Conservation (phyloP, 2,329 filamentous ascomycete species). For the Aspergillus glaucus region DNA sequence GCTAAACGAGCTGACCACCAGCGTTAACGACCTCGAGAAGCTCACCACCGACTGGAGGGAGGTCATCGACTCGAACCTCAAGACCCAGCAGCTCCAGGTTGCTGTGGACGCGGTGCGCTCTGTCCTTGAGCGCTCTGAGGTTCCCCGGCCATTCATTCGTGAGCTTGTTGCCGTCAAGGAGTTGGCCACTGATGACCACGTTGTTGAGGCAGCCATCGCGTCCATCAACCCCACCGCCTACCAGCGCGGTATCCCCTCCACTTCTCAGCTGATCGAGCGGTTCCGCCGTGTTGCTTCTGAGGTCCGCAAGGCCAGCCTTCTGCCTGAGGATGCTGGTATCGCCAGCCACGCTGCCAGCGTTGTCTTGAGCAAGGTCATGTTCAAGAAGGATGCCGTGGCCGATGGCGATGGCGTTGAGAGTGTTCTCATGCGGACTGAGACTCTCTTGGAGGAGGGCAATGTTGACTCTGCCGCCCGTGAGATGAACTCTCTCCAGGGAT, state of each 20-base stretch:
- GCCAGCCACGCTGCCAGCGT: constrained; percentile 89
- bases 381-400: constrained; percentile 84
- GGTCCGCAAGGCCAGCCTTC: constrained; percentile 86
- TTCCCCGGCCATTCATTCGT: constrained; percentile 77
- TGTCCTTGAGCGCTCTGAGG: constrained; percentile 66
- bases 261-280: constrained; percentile 82
- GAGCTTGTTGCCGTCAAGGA: constrained; percentile 94
- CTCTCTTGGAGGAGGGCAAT: constrained; percentile 84
- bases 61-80: constrained; percentile 82
- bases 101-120: constrained; percentile 88
- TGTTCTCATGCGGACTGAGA: constrained; percentile 82
- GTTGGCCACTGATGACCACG: constrained; percentile 73
- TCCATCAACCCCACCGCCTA: constrained; percentile 92
- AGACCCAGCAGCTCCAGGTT: constrained; percentile 92
- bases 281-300: constrained; percentile 90
- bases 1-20: constrained; percentile 69
- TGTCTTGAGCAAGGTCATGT: constrained; percentile 86
- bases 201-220: constrained; percentile 90
- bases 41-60: constrained; percentile 85
- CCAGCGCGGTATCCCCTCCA: constrained; percentile 79
- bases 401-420: constrained; percentile 89
- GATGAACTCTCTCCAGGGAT: constrained; percentile 87
- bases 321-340: constrained; percentile 90
- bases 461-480: constrained; percentile 86
- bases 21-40: constrained; percentile 76